phyloP scores from a whole-genome alignment of 805 yeast genomes.

The baker's yeast (Saccharomyces cerevisiae) region DNA sequence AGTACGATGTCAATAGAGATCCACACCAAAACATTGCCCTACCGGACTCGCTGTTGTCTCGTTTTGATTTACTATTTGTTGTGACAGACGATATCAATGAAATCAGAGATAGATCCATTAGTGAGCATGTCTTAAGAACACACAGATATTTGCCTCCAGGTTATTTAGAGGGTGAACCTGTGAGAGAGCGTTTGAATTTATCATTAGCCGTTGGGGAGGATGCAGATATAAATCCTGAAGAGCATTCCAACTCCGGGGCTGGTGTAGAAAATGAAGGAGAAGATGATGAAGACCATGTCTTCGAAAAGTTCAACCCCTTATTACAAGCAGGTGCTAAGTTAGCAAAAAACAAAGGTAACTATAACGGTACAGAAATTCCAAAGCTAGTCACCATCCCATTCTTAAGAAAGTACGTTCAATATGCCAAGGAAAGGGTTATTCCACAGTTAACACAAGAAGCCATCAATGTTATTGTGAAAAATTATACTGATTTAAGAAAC shows the following conservation, averaged over 20 bases:
- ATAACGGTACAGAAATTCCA: slow-evolving; percentile 32
- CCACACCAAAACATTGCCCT: slow-evolving; percentile 95
- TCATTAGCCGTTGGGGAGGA: slow-evolving; percentile 76
- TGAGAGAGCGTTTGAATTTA: slow-evolving; percentile 64
- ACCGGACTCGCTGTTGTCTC: slow-evolving; percentile 92
- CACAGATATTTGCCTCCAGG: slow-evolving; percentile 87
- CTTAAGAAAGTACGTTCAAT: slow-evolving; percentile 85
- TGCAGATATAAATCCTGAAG: slow-evolving; percentile 37
- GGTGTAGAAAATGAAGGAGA: slow-evolving; percentile 29
- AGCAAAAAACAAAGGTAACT: slow-evolving; percentile 30
- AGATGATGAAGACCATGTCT: slow-evolving; percentile 53
- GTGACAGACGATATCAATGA: slow-evolving; percentile 93
- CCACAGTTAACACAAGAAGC: slow-evolving; percentile 77
- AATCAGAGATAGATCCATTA: slow-evolving; percentile 71
- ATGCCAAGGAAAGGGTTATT: slow-evolving; percentile 78
- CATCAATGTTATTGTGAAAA: slow-evolving; percentile 67
- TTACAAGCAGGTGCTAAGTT: slow-evolving; percentile 70
- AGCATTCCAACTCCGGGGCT: slow-evolving; percentile 20
- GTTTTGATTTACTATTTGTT: slow-evolving; percentile 90
- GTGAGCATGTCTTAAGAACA: slow-evolving; percentile 91
- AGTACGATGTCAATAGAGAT: slow-evolving; percentile 89
- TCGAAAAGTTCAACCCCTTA: slow-evolving; percentile 73
- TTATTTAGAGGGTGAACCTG: slow-evolving; percentile 84
- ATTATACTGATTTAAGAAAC: slow-evolving; percentile 77
- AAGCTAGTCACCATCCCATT: slow-evolving; percentile 69